Base-by-base conservation (phyloP, 768 basidiomycete genomes). In the Lenzites betulinus region DNA sequence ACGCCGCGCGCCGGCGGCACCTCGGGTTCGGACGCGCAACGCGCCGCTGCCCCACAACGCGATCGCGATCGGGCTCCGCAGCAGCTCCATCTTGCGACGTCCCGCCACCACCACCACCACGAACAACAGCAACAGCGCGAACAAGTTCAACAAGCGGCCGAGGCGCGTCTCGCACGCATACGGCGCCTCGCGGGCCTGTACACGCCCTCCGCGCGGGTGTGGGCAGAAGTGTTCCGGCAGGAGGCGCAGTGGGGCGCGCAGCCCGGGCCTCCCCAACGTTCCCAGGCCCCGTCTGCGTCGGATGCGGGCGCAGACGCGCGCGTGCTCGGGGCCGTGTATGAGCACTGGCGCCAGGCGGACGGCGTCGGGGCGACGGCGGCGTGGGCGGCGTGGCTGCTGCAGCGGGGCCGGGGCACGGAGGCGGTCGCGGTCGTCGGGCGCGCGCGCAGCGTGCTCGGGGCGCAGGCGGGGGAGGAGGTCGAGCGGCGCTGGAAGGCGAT, bases 341-440 rank as follows among this genome's bases (percentile, higher is more conserved):
- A 77, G 63, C 57, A 69, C 42, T 85, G 84, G 83, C 73, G 77
- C 26, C 64, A 65, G 51, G 59, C 70, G 52, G 78, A 80, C 30
- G 63, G 63, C 18, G 69, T 74, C 46, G 73, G 70, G 56, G 81
- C 83, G 41, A 70, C 74, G 36, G 62, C 76, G 48, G 73, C 68
- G 58, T 84, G 80, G 80, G 81, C 78, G 16, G 65, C 67, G 54
- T 85, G 84, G 83, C 61, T 85, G 30, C 66, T 79, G 67, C 60
- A 58, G 44, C 66, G 70, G 52, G 80, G 77, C 35, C 68, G 73
- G 54, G 82, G 80, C 38, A 71, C 69, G 51, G 77, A 75, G 62
- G 81, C 78, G 55, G 73, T 70, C 38, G 73, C 64, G 43, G 68
- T 76, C 42, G 71, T 83, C 48, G 72, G 70, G 41, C 69, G 66